phyloP scores from a whole-genome alignment of 2,329 filamentous ascomycete species.

The Penicillium sp. region DNA sequence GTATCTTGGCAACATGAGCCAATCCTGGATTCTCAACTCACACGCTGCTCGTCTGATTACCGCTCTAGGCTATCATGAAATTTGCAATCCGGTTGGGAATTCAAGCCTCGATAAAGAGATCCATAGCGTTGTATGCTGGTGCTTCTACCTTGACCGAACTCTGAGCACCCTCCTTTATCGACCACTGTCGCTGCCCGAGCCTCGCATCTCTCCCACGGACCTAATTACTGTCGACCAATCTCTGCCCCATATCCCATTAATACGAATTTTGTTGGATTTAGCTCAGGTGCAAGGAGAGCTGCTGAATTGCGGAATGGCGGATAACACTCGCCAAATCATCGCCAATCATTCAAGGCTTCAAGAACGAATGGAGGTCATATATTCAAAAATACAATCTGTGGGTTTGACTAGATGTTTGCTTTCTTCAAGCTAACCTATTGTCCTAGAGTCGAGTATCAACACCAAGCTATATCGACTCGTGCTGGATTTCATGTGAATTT shows the following conservation, averaged over 20 bases:
- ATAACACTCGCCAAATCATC: constrained; percentile 13
- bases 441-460: constrained; percentile 13
- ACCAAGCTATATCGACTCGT: constrained; percentile 10
- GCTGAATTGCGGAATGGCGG: constrained; percentile 1
- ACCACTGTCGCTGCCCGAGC: constrained; percentile 21
- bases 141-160: constrained; percentile 29
- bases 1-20: constrained; percentile 23
- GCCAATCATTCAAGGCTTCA: constrained; percentile 15
- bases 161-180: constrained; percentile 26
- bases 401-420: background rate
- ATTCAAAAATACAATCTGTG: constrained; percentile 19
- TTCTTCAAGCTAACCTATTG: background rate
- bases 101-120: constrained; percentile 19
- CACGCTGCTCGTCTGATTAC: constrained; percentile 28
- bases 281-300: constrained; percentile 19
- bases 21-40: constrained; percentile 26
- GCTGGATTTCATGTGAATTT: constrained; percentile 26
- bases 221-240: constrained; percentile 2
- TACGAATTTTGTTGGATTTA: constrained; percentile 14
- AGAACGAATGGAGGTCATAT: constrained; percentile 19
- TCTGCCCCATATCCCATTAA: constrained; percentile 9
- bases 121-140: constrained; percentile 25
- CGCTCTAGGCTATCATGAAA: constrained; percentile 23
- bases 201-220: constrained; percentile 5
- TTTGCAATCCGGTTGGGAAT: background rate